Evolutionary conservation across 768 basidiomycete species (phyloP), one percentile per base, ranked within the genome.

Genomic region (Gloeostereum incarnatum): DNA sequence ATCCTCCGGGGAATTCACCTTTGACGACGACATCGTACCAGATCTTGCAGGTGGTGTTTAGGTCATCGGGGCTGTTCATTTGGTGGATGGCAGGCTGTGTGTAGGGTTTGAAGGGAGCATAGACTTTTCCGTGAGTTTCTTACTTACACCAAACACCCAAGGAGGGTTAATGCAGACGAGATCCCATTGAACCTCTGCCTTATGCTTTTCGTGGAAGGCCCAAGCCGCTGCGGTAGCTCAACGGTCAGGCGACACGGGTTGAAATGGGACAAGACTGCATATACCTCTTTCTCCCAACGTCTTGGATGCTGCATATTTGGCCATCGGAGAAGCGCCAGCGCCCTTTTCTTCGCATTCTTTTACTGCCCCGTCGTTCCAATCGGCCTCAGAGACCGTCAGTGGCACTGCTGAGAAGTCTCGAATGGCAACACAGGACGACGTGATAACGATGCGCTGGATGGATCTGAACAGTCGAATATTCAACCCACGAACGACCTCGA

Each of bases 131-230:
- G 16, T 2, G 17, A 20, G 14, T 37, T 8, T 24, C 0, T 11
- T 30, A 42, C 54, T 11, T 38, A 60, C 61, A 13, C 62, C 62
- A 20, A 62, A 47, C 2, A 61, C 70, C 31, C 58, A 68, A 14
- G 77, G 69, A 9, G 78, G 78, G 46, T 68, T 68, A 31, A 78
- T 44, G 4, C 65, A 63, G 0, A 63, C 59, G 13, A 81, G 44
- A 40, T 79, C 79, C 68, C 70, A 78, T 4, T 50, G 50, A 13
- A 55, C 55, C 25, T 65, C 55, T 24, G 56, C 38, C 33, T 68
- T 60, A 38, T 71, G 46, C 37, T 56, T 41, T n/a, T 58, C 43
- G 14, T 48, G 50, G 38, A 65, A 67, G 1, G 59, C 54, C 64
- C 63, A 67, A n/a, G 62, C 62, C 17, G 69, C 69, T 69, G 22